phyloP scores from a whole-genome alignment of 257 asterid species.

The Parsonsia alboflavescens region DNA sequence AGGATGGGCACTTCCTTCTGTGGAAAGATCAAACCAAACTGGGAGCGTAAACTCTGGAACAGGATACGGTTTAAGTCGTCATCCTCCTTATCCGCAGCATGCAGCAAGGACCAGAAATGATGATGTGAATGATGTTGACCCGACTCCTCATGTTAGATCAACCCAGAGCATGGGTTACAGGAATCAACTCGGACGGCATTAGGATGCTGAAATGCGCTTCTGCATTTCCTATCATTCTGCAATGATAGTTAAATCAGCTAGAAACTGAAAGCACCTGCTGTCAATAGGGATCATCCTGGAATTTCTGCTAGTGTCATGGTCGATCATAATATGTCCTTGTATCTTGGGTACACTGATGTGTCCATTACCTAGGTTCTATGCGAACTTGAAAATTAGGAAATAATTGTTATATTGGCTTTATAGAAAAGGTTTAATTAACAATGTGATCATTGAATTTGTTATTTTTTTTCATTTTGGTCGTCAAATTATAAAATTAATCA shows the following conservation, averaged over 20 bases:
- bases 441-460: too few relatives aligned
- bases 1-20: slow-evolving; percentile 63
- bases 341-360: neutral
- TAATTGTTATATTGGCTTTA: neutral
- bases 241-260: neutral
- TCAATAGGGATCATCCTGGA: neutral
- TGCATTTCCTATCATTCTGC: neutral
- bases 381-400: neutral
- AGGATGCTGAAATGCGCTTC: slow-evolving; percentile 8
- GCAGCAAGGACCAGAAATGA: slow-evolving; percentile 18
- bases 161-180: slow-evolving; percentile 14
- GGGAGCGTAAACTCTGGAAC: slow-evolving; percentile 14
- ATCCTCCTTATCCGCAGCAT: slow-evolving; percentile 13
- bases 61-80: slow-evolving; percentile 21
- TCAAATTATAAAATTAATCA: too few relatives aligned
- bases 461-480: too few relatives aligned
- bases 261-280: neutral
- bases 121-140: slow-evolving; percentile 17
- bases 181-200: slow-evolving; percentile 28
- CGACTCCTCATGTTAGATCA: slow-evolving; percentile 29
- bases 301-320: neutral
- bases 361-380: neutral
- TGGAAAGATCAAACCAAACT: slow-evolving; percentile 30
- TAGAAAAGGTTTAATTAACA: too few relatives aligned
- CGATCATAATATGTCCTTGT: neutral